Base-by-base conservation (phyloP, 805 yeast species). In the Candida coleopterorum region DNA sequence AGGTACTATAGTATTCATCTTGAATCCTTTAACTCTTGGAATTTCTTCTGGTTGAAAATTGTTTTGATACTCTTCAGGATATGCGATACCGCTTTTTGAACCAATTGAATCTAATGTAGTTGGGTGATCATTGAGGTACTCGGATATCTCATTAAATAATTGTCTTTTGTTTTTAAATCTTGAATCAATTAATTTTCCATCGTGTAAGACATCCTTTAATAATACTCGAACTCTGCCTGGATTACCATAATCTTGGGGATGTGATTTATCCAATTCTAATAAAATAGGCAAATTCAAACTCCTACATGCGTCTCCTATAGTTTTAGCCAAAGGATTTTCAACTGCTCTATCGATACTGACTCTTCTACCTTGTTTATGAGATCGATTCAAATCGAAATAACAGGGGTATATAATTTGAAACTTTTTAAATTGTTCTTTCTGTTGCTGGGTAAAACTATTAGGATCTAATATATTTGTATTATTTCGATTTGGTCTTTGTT, bases 171-270 rank as follows among this genome's bases (percentile, higher is more conserved):
- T 60, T 14, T 52, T 44, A 39, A 53, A 58, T 18, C 52, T 43
- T n/a, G 47, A 37, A 40, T 64, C 62, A 2, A 45, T 43, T 9
- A 70, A 55, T 18, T 58, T 48, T 2, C 77, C 79, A 9, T 70
- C 60, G 32, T 73, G 72, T 26, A 23, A 29, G 9, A 50, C 50
- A 34, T 57, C 60, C 50, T 78, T 81, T 27, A 86, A 46, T 30
- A 78, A 65, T 16, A 88, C 82, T 47, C 95, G 76, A 24, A 93
- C 89, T 51, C 97, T 74, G n/a, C 98, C 98, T 4, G 97, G 94
- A 54, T 90, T 90, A 46, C 97, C 95, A 74, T 82, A 93, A 61
- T 90, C 97, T 58, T 89, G 95, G 9, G 97, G 97, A 61, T 90
- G 98, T 1, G 83, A 60, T 63, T 88, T 93, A 41, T 83, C 86